Percentiles rank a stretch among this genome's conserved stretches.
Evolutionary conservation across 2,329 filamentous ascomycete species (phyloP).

Genomic region (Venturia nashicola): DNA sequence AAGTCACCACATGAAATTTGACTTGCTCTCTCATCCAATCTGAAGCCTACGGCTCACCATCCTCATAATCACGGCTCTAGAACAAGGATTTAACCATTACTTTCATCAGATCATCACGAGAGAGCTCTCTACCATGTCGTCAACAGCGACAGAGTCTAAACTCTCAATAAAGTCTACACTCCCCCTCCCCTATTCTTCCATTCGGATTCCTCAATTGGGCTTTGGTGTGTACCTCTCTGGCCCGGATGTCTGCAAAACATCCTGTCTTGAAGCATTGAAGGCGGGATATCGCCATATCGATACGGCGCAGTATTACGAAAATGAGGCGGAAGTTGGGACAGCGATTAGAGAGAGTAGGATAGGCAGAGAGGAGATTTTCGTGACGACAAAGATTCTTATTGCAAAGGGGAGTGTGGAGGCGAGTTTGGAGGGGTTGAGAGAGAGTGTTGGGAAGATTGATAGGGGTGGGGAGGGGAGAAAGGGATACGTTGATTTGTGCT

Average conservation of each 20-base stretch:
- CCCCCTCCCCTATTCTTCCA: neutral
- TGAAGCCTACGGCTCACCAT: neutral
- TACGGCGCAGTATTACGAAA: slow-evolving; percentile 64
- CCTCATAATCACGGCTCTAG: neutral
- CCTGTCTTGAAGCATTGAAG: slow-evolving; percentile 25
- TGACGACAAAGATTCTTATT: slow-evolving; percentile 80
- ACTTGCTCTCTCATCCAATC: neutral
- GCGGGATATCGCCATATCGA: slow-evolving; percentile 48
- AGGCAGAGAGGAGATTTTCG: slow-evolving; percentile 68
- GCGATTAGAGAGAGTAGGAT: slow-evolving; percentile 65
- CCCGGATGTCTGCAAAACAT: neutral
- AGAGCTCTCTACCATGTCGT: neutral
- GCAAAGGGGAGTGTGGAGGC: slow-evolving; percentile 21
- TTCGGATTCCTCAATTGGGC: neutral
- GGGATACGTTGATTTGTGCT: slow-evolving; percentile 6
- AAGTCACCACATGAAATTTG: neutral
- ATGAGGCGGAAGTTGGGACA: slow-evolving; percentile 72
- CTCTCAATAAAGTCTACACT: neutral
- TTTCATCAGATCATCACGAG: neutral
- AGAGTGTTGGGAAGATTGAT: slow-evolving; percentile 4
- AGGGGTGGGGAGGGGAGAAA: neutral
- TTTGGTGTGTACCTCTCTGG: slow-evolving; percentile 1
- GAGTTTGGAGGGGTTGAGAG: neutral
- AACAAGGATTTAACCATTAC: no score
- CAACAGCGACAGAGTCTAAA: neutral